These are phyloP conservation scores for Creolimax fragrantissima DNA, from an alignment of 78 protist genomes.

Conservation along the genomic window DNA sequence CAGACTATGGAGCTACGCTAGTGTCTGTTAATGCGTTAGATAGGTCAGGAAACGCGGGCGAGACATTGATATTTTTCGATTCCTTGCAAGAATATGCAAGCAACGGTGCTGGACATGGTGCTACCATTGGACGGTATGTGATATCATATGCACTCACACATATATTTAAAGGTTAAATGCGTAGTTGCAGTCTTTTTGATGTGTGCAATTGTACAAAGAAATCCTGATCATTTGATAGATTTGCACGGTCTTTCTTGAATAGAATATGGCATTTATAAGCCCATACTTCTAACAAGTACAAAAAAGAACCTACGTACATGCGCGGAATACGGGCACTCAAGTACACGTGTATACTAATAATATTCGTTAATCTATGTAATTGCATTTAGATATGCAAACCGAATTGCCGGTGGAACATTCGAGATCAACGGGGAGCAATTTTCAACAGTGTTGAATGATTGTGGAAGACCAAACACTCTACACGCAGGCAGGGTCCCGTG, in stretches of 20 bases:
- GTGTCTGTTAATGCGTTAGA: not conserved
- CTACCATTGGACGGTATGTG: not conserved
- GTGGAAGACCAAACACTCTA: not conserved
- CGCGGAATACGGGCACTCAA: too few relatives aligned
- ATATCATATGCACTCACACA: too few relatives aligned
- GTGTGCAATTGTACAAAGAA: too few relatives aligned
- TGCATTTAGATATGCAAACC: not conserved
- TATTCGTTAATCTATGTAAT: not conserved
- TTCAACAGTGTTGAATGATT: not conserved
- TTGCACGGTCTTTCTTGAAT: too few relatives aligned
- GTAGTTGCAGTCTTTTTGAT: too few relatives aligned
- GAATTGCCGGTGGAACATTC: not conserved
- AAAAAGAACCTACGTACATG: too few relatives aligned
- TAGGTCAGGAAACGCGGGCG: not conserved
- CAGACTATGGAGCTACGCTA: not conserved
- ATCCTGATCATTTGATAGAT: too few relatives aligned
- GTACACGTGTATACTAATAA: too few relatives aligned
- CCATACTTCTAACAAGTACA: too few relatives aligned
- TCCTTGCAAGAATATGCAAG: not conserved
- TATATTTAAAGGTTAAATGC: too few relatives aligned
- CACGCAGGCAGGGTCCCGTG: not conserved
- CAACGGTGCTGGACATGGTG: not conserved
- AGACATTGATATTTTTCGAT: not conserved
- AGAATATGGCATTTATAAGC: too few relatives aligned
- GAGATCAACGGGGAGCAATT: not conserved